Conservation (phyloP, 305 asterid species). For the Solanum hybrid region DNA sequence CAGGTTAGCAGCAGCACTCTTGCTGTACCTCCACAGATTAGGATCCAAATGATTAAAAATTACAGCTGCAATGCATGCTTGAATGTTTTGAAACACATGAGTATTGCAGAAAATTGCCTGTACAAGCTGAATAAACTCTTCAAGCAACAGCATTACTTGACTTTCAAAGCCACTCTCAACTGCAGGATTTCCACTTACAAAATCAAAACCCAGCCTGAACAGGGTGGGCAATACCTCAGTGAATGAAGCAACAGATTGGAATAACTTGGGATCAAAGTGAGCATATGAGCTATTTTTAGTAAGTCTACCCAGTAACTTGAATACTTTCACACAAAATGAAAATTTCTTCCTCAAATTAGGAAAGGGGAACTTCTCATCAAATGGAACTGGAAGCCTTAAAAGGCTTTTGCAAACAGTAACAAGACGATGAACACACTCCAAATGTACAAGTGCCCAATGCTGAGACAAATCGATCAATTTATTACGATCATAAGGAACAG, state of each 20-base stretch:
- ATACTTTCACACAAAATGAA: slow-evolving; percentile 54
- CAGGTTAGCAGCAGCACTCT: slow-evolving; percentile 34
- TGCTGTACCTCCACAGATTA: slow-evolving; percentile 51
- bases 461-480: slow-evolving; percentile 42
- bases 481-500: slow-evolving; percentile 36
- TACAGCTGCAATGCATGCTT: slow-evolving; percentile 59
- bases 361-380: slow-evolving; percentile 52
- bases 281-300: slow-evolving; percentile 45
- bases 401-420: slow-evolving; percentile 49
- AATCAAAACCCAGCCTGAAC: slow-evolving; percentile 60
- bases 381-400: slow-evolving; percentile 35
- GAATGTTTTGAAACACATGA: slow-evolving; percentile 55
- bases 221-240: slow-evolving; percentile 47
- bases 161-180: slow-evolving; percentile 67
- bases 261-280: slow-evolving; percentile 46
- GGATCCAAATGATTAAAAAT: slow-evolving; percentile 55
- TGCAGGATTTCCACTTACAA: slow-evolving; percentile 37
- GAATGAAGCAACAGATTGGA: slow-evolving; percentile 65
- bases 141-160: slow-evolving; percentile 57
- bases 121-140: slow-evolving; percentile 76
- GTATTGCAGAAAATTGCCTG: slow-evolving; percentile 47
- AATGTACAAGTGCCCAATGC: slow-evolving; percentile 86
- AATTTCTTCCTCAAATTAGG: slow-evolving; percentile 53
- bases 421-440: slow-evolving; percentile 66
- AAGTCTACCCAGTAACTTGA: slow-evolving; percentile 65